Evolutionary conservation across 2,329 filamentous ascomycete species (phyloP).

Genomic region (Myriosclerotinia duriaeana): DNA sequence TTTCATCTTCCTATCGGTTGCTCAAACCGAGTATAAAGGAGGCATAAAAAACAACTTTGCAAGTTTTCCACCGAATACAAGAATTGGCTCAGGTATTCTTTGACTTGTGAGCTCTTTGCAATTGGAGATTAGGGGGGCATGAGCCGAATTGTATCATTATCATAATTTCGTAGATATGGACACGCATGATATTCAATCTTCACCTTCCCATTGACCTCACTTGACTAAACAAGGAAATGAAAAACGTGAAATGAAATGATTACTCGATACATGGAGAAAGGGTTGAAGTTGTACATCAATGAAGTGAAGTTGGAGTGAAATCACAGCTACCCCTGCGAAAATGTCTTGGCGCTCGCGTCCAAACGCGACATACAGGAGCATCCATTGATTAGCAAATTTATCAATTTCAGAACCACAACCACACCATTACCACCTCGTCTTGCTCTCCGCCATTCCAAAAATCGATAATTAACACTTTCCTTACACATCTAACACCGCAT

Average conservation of each 20-base stretch:
- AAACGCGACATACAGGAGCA: constrained; percentile 4
- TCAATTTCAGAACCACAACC: constrained; percentile 17
- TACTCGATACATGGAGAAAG: too few relatives aligned
- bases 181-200: too few relatives aligned
- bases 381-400: constrained; percentile 3
- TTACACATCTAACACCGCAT: background rate
- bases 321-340: constrained; percentile 21
- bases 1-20: background rate
- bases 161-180: background rate
- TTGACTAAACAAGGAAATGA: background rate
- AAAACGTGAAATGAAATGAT: background rate
- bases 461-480: background rate
- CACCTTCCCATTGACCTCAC: too few relatives aligned
- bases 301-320: constrained; percentile 2
- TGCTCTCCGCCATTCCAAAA: constrained; percentile 8
- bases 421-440: background rate
- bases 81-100: too few relatives aligned
- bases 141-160: background rate
- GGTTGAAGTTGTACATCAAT: background rate
- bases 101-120: too few relatives aligned
- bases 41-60: too few relatives aligned
- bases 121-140: background rate
- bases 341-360: constrained; percentile 25
- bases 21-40: background rate
- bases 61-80: too few relatives aligned